Conservation (phyloP, 1,284 basidiomycete species). For the Sporisorium sorghi region DNA sequence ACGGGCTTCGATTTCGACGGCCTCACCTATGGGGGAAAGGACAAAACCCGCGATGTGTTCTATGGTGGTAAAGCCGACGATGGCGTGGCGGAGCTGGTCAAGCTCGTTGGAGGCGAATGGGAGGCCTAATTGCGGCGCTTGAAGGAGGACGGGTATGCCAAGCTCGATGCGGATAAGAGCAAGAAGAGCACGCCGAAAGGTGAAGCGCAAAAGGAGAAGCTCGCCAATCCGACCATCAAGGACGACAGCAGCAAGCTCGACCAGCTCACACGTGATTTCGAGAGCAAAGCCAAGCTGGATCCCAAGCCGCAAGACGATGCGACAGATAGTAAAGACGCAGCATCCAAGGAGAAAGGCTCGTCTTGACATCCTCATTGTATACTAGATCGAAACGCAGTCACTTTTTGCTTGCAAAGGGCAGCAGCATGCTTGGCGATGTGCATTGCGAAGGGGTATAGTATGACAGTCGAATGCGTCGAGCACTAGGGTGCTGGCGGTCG, state of each 20-base stretch:
- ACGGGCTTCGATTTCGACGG: slow-evolving; percentile 66
- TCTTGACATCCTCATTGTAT: neutral
- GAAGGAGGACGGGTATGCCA: slow-evolving; percentile 26
- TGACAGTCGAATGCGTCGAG: too few species aligned
- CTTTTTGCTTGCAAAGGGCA: neutral
- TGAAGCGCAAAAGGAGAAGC: neutral
- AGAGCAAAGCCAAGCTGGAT: slow-evolving; percentile 30
- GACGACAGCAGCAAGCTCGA: slow-evolving; percentile 29
- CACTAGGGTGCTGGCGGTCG: too few species aligned
- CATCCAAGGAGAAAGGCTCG: neutral
- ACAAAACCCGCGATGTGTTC: slow-evolving; percentile 57
- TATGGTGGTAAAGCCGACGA: slow-evolving; percentile 61
- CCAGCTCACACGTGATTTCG: slow-evolving; percentile 23
- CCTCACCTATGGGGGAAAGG: slow-evolving; percentile 36
- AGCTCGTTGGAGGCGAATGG: slow-evolving; percentile 53
- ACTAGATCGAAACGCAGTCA: neutral
- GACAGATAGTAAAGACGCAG: neutral
- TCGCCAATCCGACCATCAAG: slow-evolving; percentile 24
- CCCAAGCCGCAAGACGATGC: neutral
- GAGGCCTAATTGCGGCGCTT: slow-evolving; percentile 35
- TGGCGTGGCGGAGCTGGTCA: slow-evolving; percentile 48
- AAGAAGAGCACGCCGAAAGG: neutral
- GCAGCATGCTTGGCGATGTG: neutral
- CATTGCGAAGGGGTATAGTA: slow-evolving; percentile 1
- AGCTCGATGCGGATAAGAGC: slow-evolving; percentile 17